Conservation (phyloP, 805 yeast species). For the Lachancea kluyveri region DNA sequence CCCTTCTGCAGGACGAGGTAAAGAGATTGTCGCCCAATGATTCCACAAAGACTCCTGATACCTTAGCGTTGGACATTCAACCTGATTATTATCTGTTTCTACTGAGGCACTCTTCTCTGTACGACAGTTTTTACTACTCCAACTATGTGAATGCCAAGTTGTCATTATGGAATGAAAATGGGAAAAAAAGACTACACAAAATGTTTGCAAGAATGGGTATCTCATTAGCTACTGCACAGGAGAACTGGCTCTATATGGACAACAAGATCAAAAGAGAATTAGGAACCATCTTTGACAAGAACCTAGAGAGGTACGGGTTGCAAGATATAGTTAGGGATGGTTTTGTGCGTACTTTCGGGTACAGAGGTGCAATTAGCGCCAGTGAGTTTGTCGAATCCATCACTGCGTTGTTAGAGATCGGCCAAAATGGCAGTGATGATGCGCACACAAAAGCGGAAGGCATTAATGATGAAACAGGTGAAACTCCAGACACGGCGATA, state of each 20-base stretch:
- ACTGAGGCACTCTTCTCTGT: constrained; percentile 87
- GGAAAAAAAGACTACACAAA: constrained; percentile 77
- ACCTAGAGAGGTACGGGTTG: constrained; percentile 69
- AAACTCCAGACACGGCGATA: constrained; percentile 32
- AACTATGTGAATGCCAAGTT: constrained; percentile 84
- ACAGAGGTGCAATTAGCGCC: constrained; percentile 79
- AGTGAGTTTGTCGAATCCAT: constrained; percentile 89
- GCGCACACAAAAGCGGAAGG: constrained; percentile 22
- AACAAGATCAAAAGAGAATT: constrained; percentile 68
- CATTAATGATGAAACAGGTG: constrained; percentile 8
- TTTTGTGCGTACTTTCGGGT: constrained; percentile 81
- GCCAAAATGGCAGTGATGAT: constrained; percentile 32
- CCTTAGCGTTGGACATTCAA: constrained; percentile 54
- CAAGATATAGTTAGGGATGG: constrained; percentile 83
- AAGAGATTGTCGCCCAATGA: constrained; percentile 50
- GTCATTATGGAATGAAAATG: constrained; percentile 86
- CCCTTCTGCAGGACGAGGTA: constrained; percentile 78
- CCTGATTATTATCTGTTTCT: constrained; percentile 82
- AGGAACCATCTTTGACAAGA: constrained; percentile 60
- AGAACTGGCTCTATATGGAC: constrained; percentile 89
- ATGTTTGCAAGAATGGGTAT: constrained; percentile 97
- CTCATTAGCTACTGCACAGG: constrained; percentile 79
- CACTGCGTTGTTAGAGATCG: constrained; percentile 75
- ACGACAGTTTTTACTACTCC: constrained; percentile 87
- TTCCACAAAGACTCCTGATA: constrained; percentile 34